A percentile compares a stretch with the other conserved stretches of the same genome.
Conservation (phyloP, 2,329 filamentous ascomycete species). For the Capronia americana region DNA sequence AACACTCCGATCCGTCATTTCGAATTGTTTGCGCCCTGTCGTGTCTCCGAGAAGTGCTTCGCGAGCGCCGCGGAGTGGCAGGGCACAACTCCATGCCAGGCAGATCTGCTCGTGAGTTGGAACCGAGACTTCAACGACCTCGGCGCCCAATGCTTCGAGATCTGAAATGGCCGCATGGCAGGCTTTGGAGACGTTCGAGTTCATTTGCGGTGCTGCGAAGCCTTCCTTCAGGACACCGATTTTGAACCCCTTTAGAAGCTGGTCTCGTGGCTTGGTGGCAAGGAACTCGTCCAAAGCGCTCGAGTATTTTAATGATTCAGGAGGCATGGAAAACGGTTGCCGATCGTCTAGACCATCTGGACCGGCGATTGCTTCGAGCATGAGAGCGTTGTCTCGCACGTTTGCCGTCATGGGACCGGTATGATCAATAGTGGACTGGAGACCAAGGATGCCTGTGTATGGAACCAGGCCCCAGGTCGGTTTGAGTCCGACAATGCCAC, state of each 20-base stretch:
- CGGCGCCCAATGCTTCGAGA: conserved; percentile 57
- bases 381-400: conserved; percentile 48
- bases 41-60: conserved; percentile 29
- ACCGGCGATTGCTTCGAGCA: conserved; percentile 54
- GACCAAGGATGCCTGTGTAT: conserved; percentile 55
- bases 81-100: conserved; percentile 11
- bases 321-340: conserved; percentile 36
- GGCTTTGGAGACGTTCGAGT: conserved; percentile 49
- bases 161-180: conserved; percentile 53
- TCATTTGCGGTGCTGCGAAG: conserved; percentile 49
- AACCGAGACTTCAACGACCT: conserved; percentile 58
- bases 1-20: conserved; percentile 15
- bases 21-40: conserved; percentile 16
- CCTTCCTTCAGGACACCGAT: conserved; percentile 57
- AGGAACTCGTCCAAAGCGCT: conserved; percentile 1
- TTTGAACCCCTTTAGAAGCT: conserved; percentile 42
- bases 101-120: conserved; percentile 43
- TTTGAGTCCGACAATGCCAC: conserved; percentile 57
- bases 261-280: conserved; percentile 5
- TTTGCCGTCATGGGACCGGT: conserved; percentile 51
- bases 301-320: background rate
- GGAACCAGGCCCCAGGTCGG: conserved; percentile 58
- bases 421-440: conserved; percentile 59
- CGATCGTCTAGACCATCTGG: conserved; percentile 55
- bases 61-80: background rate